Conservation (phyloP, 2,329 filamentous ascomycete species). For the Metarhizium brunneum region DNA sequence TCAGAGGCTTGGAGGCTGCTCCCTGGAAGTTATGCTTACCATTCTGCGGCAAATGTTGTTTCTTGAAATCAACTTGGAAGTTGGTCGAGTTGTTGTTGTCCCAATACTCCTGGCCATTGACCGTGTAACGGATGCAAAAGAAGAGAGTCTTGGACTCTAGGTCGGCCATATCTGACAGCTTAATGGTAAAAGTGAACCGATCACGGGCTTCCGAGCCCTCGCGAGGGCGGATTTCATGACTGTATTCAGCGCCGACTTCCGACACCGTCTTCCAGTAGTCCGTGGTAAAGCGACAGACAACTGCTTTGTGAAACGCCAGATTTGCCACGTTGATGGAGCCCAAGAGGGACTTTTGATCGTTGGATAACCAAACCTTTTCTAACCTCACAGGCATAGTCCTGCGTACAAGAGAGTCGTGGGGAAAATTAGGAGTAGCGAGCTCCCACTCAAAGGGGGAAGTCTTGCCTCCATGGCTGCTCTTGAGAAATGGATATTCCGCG, state of each 20-base stretch:
- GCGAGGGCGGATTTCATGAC: slow-evolving; percentile 63
- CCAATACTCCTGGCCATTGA: slow-evolving; percentile 82
- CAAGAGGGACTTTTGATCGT: slow-evolving; percentile 77
- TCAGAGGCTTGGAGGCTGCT: slow-evolving; percentile 38
- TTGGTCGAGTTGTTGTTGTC: slow-evolving; percentile 85
- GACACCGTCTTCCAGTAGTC: slow-evolving; percentile 99
- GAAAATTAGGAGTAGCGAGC: slow-evolving; percentile 77
- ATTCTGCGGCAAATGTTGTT: slow-evolving; percentile 58
- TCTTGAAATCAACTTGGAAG: slow-evolving; percentile 89
- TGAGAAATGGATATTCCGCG: slow-evolving; percentile 75
- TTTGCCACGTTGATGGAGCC: slow-evolving; percentile 82
- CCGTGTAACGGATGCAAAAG: slow-evolving; percentile 81
- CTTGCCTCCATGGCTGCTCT: slow-evolving; percentile 27
- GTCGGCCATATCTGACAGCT: slow-evolving; percentile 82
- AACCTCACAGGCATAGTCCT: slow-evolving; percentile 62
- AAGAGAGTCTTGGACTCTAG: slow-evolving; percentile 88
- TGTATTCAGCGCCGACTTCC: slow-evolving; percentile 83
- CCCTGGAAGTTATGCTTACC: slow-evolving; percentile 46
- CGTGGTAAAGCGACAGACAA: slow-evolving; percentile 88
- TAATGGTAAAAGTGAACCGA: slow-evolving; percentile 90
- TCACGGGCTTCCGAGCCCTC: slow-evolving; percentile 63
- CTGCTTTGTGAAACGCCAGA: slow-evolving; percentile 77
- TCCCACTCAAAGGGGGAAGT: slow-evolving; percentile 71
- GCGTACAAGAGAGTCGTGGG: slow-evolving; percentile 42
- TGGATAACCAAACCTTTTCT: slow-evolving; percentile 78